phyloP scores from a whole-genome alignment of 148 eudicot genomes.

The Rhododendron ferrugineum region DNA sequence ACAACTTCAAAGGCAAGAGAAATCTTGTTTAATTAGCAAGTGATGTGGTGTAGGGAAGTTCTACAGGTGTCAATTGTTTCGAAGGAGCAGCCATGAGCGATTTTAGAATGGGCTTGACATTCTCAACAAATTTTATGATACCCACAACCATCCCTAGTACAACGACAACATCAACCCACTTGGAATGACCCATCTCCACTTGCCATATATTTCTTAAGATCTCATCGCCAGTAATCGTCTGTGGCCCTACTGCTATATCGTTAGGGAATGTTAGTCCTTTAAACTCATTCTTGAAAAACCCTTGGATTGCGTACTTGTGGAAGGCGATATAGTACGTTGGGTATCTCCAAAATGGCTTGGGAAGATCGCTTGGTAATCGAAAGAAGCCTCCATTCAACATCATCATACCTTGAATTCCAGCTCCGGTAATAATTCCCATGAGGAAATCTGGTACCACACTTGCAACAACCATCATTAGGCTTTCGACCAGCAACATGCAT shows the following conservation, averaged over 20 bases:
- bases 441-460: conserved; percentile 50
- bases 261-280: conserved; percentile 40
- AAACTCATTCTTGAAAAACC: conserved; percentile 52
- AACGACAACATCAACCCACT: neutral
- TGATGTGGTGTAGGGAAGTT: neutral
- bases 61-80: neutral
- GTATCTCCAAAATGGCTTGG: conserved; percentile 49
- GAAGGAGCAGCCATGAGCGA: neutral
- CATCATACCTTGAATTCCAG: conserved; percentile 57
- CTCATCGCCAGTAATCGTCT: neutral
- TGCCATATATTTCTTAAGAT: neutral
- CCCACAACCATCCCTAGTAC: neutral
- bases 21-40: neutral
- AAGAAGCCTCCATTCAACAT: conserved; percentile 55
- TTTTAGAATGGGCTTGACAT: neutral
- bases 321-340: conserved; percentile 47
- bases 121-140: neutral
- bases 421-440: conserved; percentile 58
- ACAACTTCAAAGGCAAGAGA: neutral
- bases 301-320: conserved; percentile 46
- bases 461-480: conserved; percentile 61
- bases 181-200: neutral
- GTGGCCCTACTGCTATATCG: conserved; percentile 15
- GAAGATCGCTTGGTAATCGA: conserved; percentile 51
- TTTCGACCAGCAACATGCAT: conserved; percentile 45